phyloP scores from a whole-genome alignment of 441 rosid genomes.

The Bocquillonia castaneifolia region DNA sequence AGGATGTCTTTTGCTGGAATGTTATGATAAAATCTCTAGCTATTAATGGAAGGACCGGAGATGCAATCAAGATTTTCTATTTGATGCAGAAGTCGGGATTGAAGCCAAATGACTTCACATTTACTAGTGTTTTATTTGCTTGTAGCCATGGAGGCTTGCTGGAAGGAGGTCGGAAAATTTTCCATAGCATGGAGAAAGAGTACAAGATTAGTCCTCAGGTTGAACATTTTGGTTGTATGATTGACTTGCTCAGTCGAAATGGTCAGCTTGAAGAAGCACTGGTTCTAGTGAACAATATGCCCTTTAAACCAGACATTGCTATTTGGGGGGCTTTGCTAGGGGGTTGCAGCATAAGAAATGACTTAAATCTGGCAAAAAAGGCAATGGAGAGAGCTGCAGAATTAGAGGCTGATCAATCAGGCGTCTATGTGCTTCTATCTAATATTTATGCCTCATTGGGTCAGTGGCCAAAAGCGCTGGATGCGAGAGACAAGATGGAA shows the following conservation, averaged over 20 bases:
- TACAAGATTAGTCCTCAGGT: conserved; percentile 25
- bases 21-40: conserved; percentile 35
- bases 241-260: conserved; percentile 32
- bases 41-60: conserved; percentile 30
- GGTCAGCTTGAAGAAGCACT: conserved; percentile 32
- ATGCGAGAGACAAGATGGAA: conserved; percentile 25
- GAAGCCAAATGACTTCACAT: conserved; percentile 34
- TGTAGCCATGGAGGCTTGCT: conserved; percentile 35
- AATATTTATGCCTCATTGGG: conserved; percentile 30
- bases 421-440: conserved; percentile 28
- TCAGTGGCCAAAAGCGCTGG: conserved; percentile 28
- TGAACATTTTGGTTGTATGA: conserved; percentile 28
- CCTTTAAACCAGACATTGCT: conserved; percentile 30
- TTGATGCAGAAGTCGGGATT: conserved; percentile 24
- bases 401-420: conserved; percentile 23
- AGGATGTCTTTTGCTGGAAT: conserved; percentile 36
- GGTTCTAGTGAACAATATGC: conserved; percentile 24
- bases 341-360: conserved; percentile 29
- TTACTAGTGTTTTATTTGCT: conserved; percentile 31
- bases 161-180: conserved; percentile 28
- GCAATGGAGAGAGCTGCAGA: conserved; percentile 22
- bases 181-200: conserved; percentile 26
- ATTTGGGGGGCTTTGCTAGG: conserved; percentile 34
- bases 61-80: conserved; percentile 25
- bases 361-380: conserved; percentile 25